Conservation (phyloP, 805 yeast genomes). For the Kregervanrija delftensis region DNA sequence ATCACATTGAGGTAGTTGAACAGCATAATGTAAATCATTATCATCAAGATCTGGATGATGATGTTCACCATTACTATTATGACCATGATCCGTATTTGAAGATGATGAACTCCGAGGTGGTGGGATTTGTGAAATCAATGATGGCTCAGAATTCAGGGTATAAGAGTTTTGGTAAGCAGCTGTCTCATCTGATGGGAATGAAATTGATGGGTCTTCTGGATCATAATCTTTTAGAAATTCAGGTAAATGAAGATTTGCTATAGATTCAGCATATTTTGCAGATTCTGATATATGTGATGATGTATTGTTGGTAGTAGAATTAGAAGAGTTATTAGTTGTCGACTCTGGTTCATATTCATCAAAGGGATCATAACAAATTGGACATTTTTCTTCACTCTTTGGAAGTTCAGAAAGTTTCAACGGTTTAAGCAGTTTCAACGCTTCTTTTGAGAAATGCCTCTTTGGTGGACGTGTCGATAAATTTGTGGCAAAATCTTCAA, state of each 20-base stretch:
- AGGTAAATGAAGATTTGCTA: slow-evolving; percentile 8
- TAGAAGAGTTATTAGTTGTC: not conserved
- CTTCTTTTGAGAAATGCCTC: slow-evolving; percentile 25
- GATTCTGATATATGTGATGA: not conserved
- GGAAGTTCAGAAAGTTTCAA: slow-evolving; percentile 23
- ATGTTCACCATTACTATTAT: too few relatives aligned
- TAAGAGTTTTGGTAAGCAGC: slow-evolving; percentile 11
- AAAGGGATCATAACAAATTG: slow-evolving; percentile 37
- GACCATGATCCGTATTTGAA: too few relatives aligned
- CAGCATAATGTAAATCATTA: slow-evolving; percentile 47
- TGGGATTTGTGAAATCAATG: not conserved
- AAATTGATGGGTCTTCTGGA: slow-evolving; percentile 20
- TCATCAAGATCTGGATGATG: slow-evolving; percentile 5
- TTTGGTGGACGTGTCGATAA: slow-evolving; percentile 1
- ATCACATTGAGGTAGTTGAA: slow-evolving; percentile 64
- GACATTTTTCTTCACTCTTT: slow-evolving; percentile 26
- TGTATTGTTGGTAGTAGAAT: not conserved
- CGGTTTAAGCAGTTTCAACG: slow-evolving; percentile 25
- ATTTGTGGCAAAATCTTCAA: not conserved
- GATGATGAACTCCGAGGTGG: not conserved
- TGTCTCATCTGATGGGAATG: slow-evolving; percentile 22
- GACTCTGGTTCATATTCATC: slow-evolving; percentile 12
- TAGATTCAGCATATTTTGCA: not conserved
- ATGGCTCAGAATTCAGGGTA: not conserved
- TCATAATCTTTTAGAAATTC: slow-evolving; percentile 14